Conservation (phyloP, 495 filamentous ascomycete genomes). For the Tuber borchii region DNA sequence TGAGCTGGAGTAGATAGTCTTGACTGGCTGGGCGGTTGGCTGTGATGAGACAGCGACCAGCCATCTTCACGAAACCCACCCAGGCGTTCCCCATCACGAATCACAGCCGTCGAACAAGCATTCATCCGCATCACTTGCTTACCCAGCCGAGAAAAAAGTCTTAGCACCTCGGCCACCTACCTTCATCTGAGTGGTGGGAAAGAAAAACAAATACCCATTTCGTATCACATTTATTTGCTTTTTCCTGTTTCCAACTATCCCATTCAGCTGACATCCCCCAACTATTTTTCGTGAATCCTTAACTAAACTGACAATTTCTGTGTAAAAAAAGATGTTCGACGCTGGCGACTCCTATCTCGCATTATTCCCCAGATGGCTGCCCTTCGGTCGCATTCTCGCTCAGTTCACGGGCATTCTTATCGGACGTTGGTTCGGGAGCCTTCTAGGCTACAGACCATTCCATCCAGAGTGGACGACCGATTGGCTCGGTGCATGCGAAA, state of each 20-base stretch:
- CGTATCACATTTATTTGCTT: neutral
- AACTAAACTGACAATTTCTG: neutral
- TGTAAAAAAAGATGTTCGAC: constrained; percentile 45
- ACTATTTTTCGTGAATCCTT: neutral
- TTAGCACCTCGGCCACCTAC: neutral
- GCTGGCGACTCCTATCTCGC: constrained; percentile 48
- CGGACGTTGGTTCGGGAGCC: constrained; percentile 50
- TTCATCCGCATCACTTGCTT: neutral
- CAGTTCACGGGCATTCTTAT: constrained; percentile 46
- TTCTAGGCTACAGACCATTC: constrained; percentile 53
- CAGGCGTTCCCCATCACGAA: neutral
- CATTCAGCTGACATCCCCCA: neutral
- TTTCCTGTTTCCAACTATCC: constrained; percentile 2
- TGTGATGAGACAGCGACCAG: neutral
- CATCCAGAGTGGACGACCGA: constrained; percentile 50
- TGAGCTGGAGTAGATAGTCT: neutral
- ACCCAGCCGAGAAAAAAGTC: neutral
- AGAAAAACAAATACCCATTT: constrained; percentile 1
- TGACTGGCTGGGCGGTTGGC: neutral
- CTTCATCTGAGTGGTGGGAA: neutral
- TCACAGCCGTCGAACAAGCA: neutral
- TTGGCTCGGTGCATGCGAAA: constrained; percentile 39
- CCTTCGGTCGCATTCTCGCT: constrained; percentile 44
- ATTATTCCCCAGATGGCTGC: constrained; percentile 47
- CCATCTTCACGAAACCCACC: neutral